Evolutionary conservation across 441 rosid genomes (phyloP), one percentile per base, ranked within the genome.

Genomic region (Adansonia gregorii): DNA sequence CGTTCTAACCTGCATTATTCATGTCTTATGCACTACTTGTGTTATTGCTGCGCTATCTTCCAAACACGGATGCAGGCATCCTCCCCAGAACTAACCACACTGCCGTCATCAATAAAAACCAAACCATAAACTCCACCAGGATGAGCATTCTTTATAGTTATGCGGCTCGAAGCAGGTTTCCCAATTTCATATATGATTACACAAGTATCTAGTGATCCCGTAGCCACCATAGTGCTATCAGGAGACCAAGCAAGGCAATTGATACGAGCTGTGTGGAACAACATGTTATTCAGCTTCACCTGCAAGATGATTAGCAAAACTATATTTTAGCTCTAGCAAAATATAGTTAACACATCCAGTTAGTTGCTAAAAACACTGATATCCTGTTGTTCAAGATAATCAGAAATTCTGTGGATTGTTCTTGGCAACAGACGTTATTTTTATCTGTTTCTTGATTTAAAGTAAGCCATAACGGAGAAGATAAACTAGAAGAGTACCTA

Each of bases 231-330:
- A 24, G 81, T 74, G 81, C 82, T 75, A 78, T 76, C 77, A 39
- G 89, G 89, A 63, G 87, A 82, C 89, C 87, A 84, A 76, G 85
- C 87, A 67, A 86, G 75, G 74, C 86, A 83, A 73, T 86, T 86
- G 74, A 86, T 78, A 49, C 87, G 81, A 73, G 87, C 86, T 76
- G 87, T 75, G 82, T 86, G 89, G 78, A 49, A 84, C 74, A 86
- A 61, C 89, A 86, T 84, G 82, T 84, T 84, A 55, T 86, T 84
- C 14, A 86, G 80, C 79, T 85, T 84, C 82, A 86, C 86, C 89
- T 86, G 86, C 82, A 78, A 82, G 59, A 69, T 45, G 64, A 39
- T 58, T 52, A n/a, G 11, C 10, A 60, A 48, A 54, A 61, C 54
- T 8, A 61, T 61, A 70, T 75, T 31, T 65, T 52, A 52, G 35